Percentiles rank a stretch among this genome's conserved stretches.
phyloP scores from a whole-genome alignment of 192 early-diverging fungal species.

The Chytriomyces sp. region DNA sequence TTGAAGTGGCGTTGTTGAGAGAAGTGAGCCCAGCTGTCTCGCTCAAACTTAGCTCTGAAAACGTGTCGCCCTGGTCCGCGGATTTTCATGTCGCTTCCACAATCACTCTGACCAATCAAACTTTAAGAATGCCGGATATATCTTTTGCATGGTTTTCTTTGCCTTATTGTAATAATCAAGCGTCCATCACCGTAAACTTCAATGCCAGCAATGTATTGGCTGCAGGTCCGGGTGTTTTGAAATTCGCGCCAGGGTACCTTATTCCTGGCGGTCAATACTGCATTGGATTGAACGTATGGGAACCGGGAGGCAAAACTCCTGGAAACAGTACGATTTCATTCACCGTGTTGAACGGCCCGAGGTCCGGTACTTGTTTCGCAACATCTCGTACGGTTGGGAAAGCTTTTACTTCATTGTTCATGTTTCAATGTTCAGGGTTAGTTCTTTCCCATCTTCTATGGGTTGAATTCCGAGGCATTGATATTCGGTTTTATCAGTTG shows the following conservation, averaged over 20 bases:
- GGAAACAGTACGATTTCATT: background rate
- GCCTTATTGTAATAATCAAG: too few relatives aligned
- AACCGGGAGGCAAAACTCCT: background rate
- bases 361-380: background rate
- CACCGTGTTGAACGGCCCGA: background rate
- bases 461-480: background rate
- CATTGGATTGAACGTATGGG: constrained; percentile 10
- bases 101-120: background rate
- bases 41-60: background rate
- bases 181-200: too few relatives aligned
- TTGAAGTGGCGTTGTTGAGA: background rate
- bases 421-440: constrained; percentile 18
- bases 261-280: constrained; percentile 3
- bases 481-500: background rate
- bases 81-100: background rate
- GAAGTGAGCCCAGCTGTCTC: background rate
- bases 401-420: background rate
- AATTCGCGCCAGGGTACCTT: background rate
- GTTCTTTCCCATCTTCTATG: background rate
- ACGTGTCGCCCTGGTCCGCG: constrained; percentile 6
- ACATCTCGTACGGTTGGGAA: background rate
- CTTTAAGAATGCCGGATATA: too few relatives aligned
- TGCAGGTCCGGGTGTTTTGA: background rate
- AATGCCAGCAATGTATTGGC: background rate
- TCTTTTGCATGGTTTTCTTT: too few relatives aligned